Percentiles rank a stretch among this genome's conserved stretches.
These are phyloP conservation scores for Takashimella tepidaria DNA, from an alignment of 1,284 basidiomycete genomes.

Conservation along the genomic window DNA sequence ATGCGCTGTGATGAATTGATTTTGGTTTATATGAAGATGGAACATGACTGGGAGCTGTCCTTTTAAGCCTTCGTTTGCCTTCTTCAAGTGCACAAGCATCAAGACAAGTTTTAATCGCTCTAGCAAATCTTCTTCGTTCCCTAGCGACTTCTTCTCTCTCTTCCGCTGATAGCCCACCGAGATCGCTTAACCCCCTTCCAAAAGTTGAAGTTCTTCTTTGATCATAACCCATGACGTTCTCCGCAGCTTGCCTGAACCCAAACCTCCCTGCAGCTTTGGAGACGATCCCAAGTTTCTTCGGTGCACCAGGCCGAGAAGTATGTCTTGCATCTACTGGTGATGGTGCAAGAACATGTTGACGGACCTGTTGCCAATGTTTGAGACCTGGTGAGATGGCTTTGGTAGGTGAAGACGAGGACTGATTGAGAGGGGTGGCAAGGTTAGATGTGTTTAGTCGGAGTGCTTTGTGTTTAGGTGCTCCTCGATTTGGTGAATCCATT, in stretches of 20 bases:
- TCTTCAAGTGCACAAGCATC: conserved; percentile 39
- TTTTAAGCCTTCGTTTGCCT: conserved; percentile 22
- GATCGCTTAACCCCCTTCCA: conserved; percentile 9
- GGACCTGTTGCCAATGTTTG: conserved; percentile 43
- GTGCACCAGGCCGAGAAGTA: background rate
- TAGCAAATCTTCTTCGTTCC: conserved; percentile 35
- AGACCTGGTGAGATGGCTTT: conserved; percentile 33
- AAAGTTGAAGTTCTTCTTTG: conserved; percentile 22
- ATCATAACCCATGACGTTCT: conserved; percentile 35
- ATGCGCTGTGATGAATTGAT: background rate
- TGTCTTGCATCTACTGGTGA: conserved; percentile 26
- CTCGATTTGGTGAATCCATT: conserved; percentile 3
- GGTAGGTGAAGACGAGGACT: conserved; percentile 18
- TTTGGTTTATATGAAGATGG: background rate
- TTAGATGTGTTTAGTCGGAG: conserved; percentile 27
- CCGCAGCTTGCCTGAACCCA: conserved; percentile 37
- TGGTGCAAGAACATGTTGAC: conserved; percentile 33
- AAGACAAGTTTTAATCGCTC: conserved; percentile 37
- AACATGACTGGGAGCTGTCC: conserved; percentile 7
- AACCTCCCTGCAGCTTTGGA: conserved; percentile 37
- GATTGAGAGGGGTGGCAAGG: conserved; percentile 8
- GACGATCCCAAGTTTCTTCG: conserved; percentile 28
- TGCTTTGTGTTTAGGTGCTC: conserved; percentile 24
- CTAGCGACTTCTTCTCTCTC: conserved; percentile 38
- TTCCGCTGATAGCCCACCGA: conserved; percentile 19